Percentiles rank a stretch among this genome's conserved stretches.
These are phyloP conservation scores for Cordyceps tenuipes DNA, from an alignment of 2,329 filamentous ascomycete species.

Conservation along the genomic window DNA sequence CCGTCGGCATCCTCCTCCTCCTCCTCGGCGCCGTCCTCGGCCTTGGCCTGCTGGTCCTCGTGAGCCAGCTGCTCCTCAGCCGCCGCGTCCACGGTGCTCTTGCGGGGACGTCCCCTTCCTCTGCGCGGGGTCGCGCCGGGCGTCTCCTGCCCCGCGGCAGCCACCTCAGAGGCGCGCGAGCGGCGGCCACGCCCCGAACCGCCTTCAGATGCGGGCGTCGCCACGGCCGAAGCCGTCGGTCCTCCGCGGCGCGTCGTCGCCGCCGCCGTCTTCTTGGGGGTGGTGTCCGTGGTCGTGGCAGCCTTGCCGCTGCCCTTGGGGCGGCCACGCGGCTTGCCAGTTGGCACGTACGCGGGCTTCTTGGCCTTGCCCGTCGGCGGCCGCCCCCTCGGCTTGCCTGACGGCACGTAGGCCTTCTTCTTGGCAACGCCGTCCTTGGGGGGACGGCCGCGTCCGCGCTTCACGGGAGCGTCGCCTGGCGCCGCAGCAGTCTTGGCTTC, in stretches of 20 bases:
- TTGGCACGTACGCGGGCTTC: slow-evolving; percentile 27
- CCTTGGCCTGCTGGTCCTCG: slow-evolving; percentile 16
- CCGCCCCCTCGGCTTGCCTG: slow-evolving; percentile 36
- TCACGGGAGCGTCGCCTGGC: slow-evolving; percentile 13
- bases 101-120: slow-evolving; percentile 1
- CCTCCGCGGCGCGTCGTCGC: slow-evolving; percentile 19
- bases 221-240: slow-evolving; percentile 25
- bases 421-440: slow-evolving; percentile 30
- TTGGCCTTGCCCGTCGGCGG: slow-evolving; percentile 25
- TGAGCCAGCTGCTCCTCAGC: slow-evolving; percentile 20
- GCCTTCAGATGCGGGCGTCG: slow-evolving; percentile 13
- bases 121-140: not conserved
- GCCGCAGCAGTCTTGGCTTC: slow-evolving; percentile 16
- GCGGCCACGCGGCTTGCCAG: slow-evolving; percentile 39
- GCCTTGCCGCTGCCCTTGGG: slow-evolving; percentile 32
- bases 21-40: slow-evolving; percentile 14
- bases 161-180: not conserved
- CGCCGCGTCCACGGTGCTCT: slow-evolving; percentile 13
- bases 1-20: slow-evolving; percentile 17
- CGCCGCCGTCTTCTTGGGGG: slow-evolving; percentile 6
- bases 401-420: slow-evolving; percentile 27
- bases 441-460: slow-evolving; percentile 31
- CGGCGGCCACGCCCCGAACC: not conserved
- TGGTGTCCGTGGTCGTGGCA: not conserved
- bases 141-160: not conserved